Percentiles rank a stretch among this genome's conserved stretches.
phyloP scores from a whole-genome alignment of 108 stramenopile species.

The Pseudonitzschia delicatissima region DNA sequence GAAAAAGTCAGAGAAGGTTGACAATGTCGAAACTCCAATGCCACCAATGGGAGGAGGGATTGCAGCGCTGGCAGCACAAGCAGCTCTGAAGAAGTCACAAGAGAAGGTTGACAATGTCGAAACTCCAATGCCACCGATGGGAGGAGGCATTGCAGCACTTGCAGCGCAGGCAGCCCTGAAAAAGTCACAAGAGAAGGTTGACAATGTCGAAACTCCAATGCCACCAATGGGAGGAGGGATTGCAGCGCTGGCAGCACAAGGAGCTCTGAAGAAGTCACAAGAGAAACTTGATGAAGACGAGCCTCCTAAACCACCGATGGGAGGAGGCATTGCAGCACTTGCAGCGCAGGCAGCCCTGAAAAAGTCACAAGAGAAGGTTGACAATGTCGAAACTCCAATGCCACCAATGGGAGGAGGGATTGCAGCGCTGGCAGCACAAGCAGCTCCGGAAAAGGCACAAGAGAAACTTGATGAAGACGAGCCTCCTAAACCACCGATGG shows the following conservation, averaged over 20 bases:
- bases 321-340: conserved; percentile 22
- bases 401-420: conserved; percentile 6
- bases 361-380: neutral
- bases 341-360: conserved; percentile 14
- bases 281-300: neutral
- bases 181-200: neutral
- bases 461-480: neutral
- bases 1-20: no score
- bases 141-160: no score
- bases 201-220: neutral
- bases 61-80: no score
- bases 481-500: neutral
- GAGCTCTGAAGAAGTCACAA: neutral
- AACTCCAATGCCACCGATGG: no score
- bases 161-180: no score
- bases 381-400: neutral
- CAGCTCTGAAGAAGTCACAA: no score
- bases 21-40: no score
- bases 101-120: no score
- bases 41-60: no score
- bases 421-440: conserved; percentile 20
- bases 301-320: neutral
- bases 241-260: conserved; percentile 18
- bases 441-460: conserved; percentile 4
- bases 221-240: conserved; percentile 13